Percentiles rank a stretch among this genome's conserved stretches.
These are phyloP conservation scores for Myxozyma geophila DNA, from an alignment of 805 yeast genomes.

Conservation along the genomic window DNA sequence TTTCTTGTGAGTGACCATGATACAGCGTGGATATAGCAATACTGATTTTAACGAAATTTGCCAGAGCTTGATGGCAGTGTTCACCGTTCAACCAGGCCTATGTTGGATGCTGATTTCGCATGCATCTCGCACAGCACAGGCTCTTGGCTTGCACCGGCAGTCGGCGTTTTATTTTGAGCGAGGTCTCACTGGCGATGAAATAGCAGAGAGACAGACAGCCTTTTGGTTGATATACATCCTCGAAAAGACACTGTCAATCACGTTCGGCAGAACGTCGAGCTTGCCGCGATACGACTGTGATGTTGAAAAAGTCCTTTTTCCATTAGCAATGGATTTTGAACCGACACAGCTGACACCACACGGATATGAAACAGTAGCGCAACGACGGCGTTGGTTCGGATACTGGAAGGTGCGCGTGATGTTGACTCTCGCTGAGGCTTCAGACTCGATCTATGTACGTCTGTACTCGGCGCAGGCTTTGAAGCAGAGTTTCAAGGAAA, in stretches of 20 bases:
- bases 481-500: conserved; percentile 11
- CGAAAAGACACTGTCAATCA: conserved; percentile 22
- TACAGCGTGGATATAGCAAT: neutral
- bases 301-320: conserved; percentile 4
- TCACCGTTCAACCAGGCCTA: conserved; percentile 19
- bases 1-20: conserved; percentile 6
- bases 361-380: conserved; percentile 4
- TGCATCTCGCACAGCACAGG: conserved; percentile 14
- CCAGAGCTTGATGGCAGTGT: neutral
- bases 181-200: conserved; percentile 14
- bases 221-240: conserved; percentile 16
- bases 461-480: conserved; percentile 26
- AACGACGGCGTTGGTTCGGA: conserved; percentile 11
- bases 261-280: conserved; percentile 25
- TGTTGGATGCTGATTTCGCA: conserved; percentile 21
- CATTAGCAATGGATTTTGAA: neutral
- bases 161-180: conserved; percentile 22
- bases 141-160: conserved; percentile 26
- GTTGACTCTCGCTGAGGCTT: conserved; percentile 10
- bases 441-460: conserved; percentile 22
- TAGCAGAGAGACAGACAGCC: conserved; percentile 16
- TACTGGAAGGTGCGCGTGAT: neutral
- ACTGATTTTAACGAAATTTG: neutral
- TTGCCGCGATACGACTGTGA: conserved; percentile 27
- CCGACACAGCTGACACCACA: neutral